Evolutionary conservation across 176 grass and related monocot genomes (phyloP), one percentile per base, ranked within the genome.

Genomic region (Oryza meyeriana): DNA sequence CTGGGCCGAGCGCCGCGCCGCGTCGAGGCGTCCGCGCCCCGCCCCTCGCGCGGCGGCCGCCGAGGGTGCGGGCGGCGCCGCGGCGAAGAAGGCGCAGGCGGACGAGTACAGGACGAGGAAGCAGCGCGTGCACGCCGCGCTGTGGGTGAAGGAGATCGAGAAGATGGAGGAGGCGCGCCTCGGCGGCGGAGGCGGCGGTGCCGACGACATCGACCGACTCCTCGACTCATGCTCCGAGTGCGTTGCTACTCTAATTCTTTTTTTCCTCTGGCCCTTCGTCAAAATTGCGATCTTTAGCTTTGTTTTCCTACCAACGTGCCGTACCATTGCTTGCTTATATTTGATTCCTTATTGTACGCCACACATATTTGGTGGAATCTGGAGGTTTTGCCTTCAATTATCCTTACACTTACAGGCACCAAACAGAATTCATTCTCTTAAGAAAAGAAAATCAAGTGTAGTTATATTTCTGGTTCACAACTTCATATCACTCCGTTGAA

Each of bases 111-210:
- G 89, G 85, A 69, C 87, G 28, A 91, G 89, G 85, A 98, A 98
- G 93, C 96, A 95, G 87, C 90, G 90, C 28, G 92, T 98, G 50
- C 93, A 98, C 76, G 91, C 92, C 1, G 88, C 82, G 32, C 79
- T 98, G 13, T 98, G 96, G 96, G 90, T 93, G 72, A 95, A 95
- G 90, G 93, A 92, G 81, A 95, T 95, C 26, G 91, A 98, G 80
- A 95, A 98, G 79, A 78, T 95, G 85, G 96, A 95, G 89, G 93
- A 98, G 83, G 82, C 77, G 24, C 92, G 90, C 33, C 85, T 98
- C 28, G 93, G 93, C 27, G 90, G 74, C 50, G 66, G 84, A 64
- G 83, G 90, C 20, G 85, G 85, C 62, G 86, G 85, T 1, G 82
- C 81, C 6, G 87, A 98, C 24, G 93, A 95, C 79, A 93, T 98